Conservation (phyloP, 2,329 filamentous ascomycete genomes). For the Colletotrichum sidae region DNA sequence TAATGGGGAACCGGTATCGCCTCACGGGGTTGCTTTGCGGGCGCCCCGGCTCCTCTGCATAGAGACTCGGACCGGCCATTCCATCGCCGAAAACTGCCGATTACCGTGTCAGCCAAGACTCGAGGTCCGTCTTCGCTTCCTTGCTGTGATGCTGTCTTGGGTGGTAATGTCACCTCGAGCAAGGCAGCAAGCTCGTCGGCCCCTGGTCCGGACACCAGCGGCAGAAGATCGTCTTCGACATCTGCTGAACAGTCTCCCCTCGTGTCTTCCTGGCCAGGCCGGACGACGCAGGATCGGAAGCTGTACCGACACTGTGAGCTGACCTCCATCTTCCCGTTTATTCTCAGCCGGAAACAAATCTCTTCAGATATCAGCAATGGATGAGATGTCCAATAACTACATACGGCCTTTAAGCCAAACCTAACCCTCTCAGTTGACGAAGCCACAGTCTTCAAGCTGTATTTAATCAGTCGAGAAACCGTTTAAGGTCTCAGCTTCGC, state of each 20-base stretch:
- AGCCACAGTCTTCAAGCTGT: conserved; percentile 1
- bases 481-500: not conserved
- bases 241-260: not conserved
- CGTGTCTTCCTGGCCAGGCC: not conserved
- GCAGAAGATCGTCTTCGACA: not conserved
- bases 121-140: too few relatives aligned
- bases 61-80: not conserved
- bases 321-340: rapidly evolving
- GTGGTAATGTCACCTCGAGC: too few relatives aligned
- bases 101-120: not conserved
- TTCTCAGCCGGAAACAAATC: too few relatives aligned
- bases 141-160: too few relatives aligned
- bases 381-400: not conserved
- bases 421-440: not conserved
- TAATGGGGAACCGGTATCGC: conserved; percentile 9
- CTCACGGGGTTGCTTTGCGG: not conserved
- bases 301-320: conserved; percentile 3
- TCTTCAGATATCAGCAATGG: not conserved
- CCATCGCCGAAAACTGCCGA: not conserved
- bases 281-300: not conserved
- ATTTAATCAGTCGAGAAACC: not conserved
- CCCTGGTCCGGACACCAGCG: not conserved
- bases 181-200: not conserved
- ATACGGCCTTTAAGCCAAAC: not conserved
- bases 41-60: not conserved